Evolutionary conservation across 495 filamentous ascomycete genomes (phyloP), one percentile per base, ranked within the genome.

Genomic region (Chaetomium tenue): DNA sequence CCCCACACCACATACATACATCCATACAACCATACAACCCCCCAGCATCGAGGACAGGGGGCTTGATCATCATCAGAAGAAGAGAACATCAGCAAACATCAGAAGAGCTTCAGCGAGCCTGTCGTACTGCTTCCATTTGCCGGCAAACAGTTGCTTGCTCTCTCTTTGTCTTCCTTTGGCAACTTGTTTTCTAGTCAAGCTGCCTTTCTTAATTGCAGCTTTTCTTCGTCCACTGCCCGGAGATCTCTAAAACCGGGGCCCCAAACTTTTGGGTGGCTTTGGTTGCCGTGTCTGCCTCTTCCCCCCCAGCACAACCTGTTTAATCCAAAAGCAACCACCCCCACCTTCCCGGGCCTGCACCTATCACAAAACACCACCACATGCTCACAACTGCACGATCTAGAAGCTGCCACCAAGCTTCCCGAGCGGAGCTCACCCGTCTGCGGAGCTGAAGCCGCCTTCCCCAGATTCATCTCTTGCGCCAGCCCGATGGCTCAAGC

Each of bases 401-500:
- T 61, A 70, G 63, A 70, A 76, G 73, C 74, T 75, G 72, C 66
- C 66, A 70, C 67, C 70, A 66, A 71, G 74, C 68, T 70, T 70
- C 69, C 72, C 67, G 66, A 70, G 70, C 74, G 70, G 63, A 71
- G 74, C 73, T 70, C 66, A 63, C 51, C 63, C 65, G 60, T 70
- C 61, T 53, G 28, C 60, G 68, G 68, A 71, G 73, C 71, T 66
- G 50, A 66, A 70, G 62, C 67, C 63, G 68, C 65, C 61, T 64
- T 68, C 63, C 57, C 63, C 61, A 66, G 57, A 18, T 59, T 58
- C 55, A 39, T 54, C 64, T 53, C 63, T 59, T 68, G 65, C 70
- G 67, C 68, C 72, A 73, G 66, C 70, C 79, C 79, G 79, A 85
- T 85, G 83, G 82, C 82, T 78, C 77, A 77, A 72, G 75, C 79